Evolutionary conservation across 2,329 filamentous ascomycete species (phyloP), one percentile per base, ranked within the genome.

Genomic region (Elsinoe fawcettii): DNA sequence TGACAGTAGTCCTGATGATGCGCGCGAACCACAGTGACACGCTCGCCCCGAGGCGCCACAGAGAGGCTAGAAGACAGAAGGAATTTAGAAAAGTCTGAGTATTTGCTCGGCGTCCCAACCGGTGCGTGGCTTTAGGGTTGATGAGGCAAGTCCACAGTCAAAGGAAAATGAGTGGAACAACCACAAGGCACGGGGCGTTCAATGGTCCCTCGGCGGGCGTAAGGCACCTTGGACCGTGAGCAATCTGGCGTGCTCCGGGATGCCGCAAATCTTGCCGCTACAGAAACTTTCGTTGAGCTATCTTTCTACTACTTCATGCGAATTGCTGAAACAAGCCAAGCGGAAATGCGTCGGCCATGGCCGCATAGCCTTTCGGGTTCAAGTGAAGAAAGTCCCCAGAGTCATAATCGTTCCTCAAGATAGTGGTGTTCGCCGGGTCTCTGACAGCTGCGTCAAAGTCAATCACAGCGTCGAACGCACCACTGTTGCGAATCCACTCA

Each of bases 381-480:
- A 81, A 80, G 72, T 87, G 84, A 64, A 87, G 66, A 66, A 83
- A 83, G 68, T 87, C 84, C 0, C 84, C 84, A 0, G 77, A 77
- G 62, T 87, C 77, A 62, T 76, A 85, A 59, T 74, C 64, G 11
- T 67, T 65, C 20, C 72, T 73, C 65, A 87, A 64, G 64, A 76
- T 72, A n/a, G 73, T 76, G 18, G 70, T 69, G 25, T 76, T 73
- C 3, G 69, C 69, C 12, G 75, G 73, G 66, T 86, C 76, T 9
- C 77, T 75, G 34, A 86, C 63, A 12, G 81, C 69, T 36, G 67
- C 72, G 63, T 84, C 82, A 62, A 88, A 86, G 66, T 87, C 84
- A 23, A 86, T 68, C 2, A 83, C 76, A 0, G 74, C 77, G 62
- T 85, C 81, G 66, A 85, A 87, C 1, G 72, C 71, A 0, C 77